These are phyloP conservation scores for Lentinula sp. DNA, from an alignment of 768 basidiomycete species.

Conservation along the genomic window DNA sequence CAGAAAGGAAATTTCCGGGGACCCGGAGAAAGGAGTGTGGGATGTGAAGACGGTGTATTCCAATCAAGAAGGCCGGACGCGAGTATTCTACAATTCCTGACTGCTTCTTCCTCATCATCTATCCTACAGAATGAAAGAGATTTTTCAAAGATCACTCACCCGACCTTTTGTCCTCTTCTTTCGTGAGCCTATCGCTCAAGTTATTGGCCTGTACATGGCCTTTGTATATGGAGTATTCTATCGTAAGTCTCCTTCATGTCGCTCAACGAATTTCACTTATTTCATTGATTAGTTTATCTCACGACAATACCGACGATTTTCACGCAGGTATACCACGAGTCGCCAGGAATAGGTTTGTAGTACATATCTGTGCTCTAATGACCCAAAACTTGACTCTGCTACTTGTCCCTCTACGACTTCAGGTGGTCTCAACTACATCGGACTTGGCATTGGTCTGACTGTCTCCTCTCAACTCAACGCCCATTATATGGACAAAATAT, in stretches of 20 bases:
- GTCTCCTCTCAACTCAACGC: slow-evolving; percentile 53
- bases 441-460: slow-evolving; percentile 60
- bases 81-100: neutral
- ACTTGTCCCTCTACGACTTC: neutral
- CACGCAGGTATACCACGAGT: slow-evolving; percentile 44
- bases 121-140: slow-evolving; percentile 9
- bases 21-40: slow-evolving; percentile 32
- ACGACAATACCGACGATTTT: slow-evolving; percentile 62
- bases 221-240: slow-evolving; percentile 63
- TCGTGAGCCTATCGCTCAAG: slow-evolving; percentile 60
- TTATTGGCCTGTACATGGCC: slow-evolving; percentile 64
- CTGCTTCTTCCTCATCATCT: neutral
- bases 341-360: slow-evolving; percentile 34
- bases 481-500: slow-evolving; percentile 48
- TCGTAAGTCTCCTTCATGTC: slow-evolving; percentile 24
- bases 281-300: slow-evolving; percentile 46
- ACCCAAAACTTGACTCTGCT: neutral
- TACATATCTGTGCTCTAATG: neutral
- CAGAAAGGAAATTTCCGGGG: slow-evolving; percentile 32
- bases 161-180: slow-evolving; percentile 64
- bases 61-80: slow-evolving; percentile 9
- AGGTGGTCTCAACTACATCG: slow-evolving; percentile 64
- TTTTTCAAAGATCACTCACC: slow-evolving; percentile 47
- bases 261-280: too few species aligned
- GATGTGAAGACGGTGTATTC: slow-evolving; percentile 46